Conservation (phyloP, 1,284 basidiomycete genomes). For the Ganoderma resinaceum region DNA sequence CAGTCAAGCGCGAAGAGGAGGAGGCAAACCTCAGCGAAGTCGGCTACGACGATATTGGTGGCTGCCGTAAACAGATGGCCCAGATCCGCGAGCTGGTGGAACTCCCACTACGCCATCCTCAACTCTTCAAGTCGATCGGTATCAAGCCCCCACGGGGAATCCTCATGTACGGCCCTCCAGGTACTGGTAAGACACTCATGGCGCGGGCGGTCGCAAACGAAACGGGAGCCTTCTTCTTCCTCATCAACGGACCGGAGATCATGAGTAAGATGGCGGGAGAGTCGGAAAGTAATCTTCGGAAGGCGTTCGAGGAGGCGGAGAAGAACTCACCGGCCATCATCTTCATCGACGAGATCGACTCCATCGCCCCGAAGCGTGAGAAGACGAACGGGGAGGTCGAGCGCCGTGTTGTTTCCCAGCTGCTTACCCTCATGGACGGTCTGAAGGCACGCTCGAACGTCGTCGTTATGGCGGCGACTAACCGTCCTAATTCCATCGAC, state of each 20-base stretch:
- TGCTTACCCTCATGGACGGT: slow-evolving; percentile 98
- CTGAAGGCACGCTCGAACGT: slow-evolving; percentile 98
- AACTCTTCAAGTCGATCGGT: slow-evolving; percentile 99
- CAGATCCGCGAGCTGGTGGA: slow-evolving; percentile 99
- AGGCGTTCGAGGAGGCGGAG: slow-evolving; percentile 99
- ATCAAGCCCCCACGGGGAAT: slow-evolving; percentile 99
- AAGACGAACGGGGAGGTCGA: slow-evolving; percentile 99
- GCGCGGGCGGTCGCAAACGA: slow-evolving; percentile 99
- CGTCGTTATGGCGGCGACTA: slow-evolving; percentile 99
- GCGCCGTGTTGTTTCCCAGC: slow-evolving; percentile 97
- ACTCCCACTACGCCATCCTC: slow-evolving; percentile 96
- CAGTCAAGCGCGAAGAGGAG: slow-evolving; percentile 98
- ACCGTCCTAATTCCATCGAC: slow-evolving; percentile 98
- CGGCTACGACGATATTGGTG: slow-evolving; percentile 99
- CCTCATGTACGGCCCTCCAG: slow-evolving; percentile 95
- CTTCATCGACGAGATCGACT: slow-evolving; percentile 99
- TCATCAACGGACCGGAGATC: slow-evolving; percentile 99
- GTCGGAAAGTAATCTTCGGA: slow-evolving; percentile 95
- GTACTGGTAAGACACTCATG: slow-evolving; percentile 99
- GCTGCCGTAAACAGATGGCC: slow-evolving; percentile 99
- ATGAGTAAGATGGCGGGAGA: slow-evolving; percentile 99
- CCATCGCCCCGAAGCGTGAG: slow-evolving; percentile 99
- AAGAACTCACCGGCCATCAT: slow-evolving; percentile 99
- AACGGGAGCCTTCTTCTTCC: slow-evolving; percentile 99
- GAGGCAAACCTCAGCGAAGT: slow-evolving; percentile 97